Evolutionary conservation across 2,329 filamentous ascomycete species (phyloP), one percentile per base, ranked within the genome.

Genomic region (Colletotrichum higginsianum): DNA sequence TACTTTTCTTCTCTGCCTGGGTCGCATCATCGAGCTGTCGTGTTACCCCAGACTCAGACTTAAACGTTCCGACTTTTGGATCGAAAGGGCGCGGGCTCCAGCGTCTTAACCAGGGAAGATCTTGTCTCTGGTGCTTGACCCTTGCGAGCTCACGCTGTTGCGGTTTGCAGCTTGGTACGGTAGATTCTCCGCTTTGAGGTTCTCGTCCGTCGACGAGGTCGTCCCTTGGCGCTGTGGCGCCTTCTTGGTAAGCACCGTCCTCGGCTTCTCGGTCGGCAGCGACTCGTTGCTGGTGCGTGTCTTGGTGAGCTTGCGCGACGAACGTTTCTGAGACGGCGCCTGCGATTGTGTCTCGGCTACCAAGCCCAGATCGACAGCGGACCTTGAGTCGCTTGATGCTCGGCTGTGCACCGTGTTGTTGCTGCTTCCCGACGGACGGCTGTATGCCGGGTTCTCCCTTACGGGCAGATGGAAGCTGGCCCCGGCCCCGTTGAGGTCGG

Each of bases 271-370:
- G 23, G 67, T 57, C 44, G 74, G 64, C 26, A 73, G n/a, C 69
- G 49, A 42, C 18, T 84, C 83, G 75, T 79, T 83, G 70, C 75
- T 82, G 35, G 78, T 79, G 35, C 83, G 81, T 62, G 74, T 79
- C 76, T 86, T 86, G 23, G 79, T 82, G 44, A 86, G 77, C 74
- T 85, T 85, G 62, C 80, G 81, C 46, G 80, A 82, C 57, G 79
- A 78, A n/a, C 81, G 78, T 71, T 81, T 84, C 21, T 78, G 78
- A 38, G 74, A 73, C 9, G 67, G 46, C 9, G 70, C 66, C 13
- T 67, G 64, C n/a, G 66, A 64, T 46, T 71, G 56, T 50, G 71
- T 67, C 57, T 76, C 75, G 61, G 76, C 74, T 12, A 77, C 73
- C 2, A 78, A 79, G 3, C 72, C 76, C 18, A 73, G 73, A 35